phyloP scores from a whole-genome alignment of 1,139 yeast species.

The Tardiomyces blankii region DNA sequence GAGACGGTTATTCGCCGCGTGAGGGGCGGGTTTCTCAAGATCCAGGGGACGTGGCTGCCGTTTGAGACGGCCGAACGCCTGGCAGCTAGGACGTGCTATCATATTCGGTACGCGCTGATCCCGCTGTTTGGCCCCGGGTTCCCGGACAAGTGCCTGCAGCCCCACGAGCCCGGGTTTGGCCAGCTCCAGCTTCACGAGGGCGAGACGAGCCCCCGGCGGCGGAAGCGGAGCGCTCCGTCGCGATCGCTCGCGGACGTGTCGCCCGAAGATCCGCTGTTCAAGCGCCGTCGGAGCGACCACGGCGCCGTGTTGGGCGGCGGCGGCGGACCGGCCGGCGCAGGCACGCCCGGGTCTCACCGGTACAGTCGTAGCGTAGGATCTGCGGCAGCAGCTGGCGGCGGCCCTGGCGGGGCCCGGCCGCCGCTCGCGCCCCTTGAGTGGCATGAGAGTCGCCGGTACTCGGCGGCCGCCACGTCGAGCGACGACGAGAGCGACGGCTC shows the following conservation, averaged over 20 bases:
- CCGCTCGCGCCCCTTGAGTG: not conserved
- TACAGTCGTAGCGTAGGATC: not conserved
- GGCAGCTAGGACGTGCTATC: constrained; percentile 68
- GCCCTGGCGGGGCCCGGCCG: not conserved
- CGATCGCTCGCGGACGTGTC: not conserved
- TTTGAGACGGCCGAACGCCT: constrained; percentile 53
- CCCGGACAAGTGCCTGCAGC: constrained; percentile 58
- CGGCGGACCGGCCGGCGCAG: not conserved
- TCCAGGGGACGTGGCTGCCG: constrained; percentile 95
- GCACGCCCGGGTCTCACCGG: not conserved
- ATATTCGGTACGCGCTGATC: constrained; percentile 62
- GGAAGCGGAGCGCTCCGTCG: not conserved
- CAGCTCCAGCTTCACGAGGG: constrained; percentile 32
- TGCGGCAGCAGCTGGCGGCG: too few species aligned
- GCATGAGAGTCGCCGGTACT: not conserved
- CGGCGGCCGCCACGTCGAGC: constrained; percentile 2
- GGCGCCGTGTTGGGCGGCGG: not conserved
- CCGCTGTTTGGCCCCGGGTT: constrained; percentile 74
- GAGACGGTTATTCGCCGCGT: constrained; percentile 64
- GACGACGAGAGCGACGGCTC: constrained; percentile 8
- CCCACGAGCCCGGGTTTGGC: constrained; percentile 60
- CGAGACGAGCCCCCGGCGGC: constrained; percentile 3
- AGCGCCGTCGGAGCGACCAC: not conserved
- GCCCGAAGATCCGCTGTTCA: not conserved
- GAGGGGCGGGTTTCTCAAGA: constrained; percentile 84